These are phyloP conservation scores for Platanthera guangdongensis DNA, from an alignment of 106 monocot genomes.

Conservation along the genomic window DNA sequence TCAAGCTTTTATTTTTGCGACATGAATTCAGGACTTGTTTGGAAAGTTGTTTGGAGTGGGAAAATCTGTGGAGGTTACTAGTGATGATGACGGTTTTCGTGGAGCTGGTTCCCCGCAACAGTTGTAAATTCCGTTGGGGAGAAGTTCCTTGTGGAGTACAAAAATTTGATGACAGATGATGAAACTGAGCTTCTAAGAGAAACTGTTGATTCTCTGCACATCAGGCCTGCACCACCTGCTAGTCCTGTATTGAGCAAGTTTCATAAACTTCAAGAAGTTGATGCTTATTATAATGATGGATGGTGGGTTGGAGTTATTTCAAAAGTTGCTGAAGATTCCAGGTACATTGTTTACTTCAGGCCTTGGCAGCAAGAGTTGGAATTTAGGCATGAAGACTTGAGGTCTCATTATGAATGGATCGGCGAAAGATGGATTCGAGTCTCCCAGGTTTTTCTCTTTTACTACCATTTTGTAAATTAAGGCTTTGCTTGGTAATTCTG, in stretches of 20 bases:
- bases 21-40: conserved; percentile 17
- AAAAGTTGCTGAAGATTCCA: conserved; percentile 29
- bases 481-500: no score
- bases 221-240: conserved; percentile 51
- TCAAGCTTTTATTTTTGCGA: neutral
- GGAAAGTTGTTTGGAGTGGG: conserved; percentile 21
- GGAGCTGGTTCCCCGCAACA: conserved; percentile 69
- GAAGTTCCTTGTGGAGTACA: conserved; percentile 49
- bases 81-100: conserved; percentile 66
- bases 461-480: neutral
- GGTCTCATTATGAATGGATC: conserved; percentile 73
- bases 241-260: conserved; percentile 14
- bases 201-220: conserved; percentile 44
- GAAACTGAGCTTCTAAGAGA: conserved; percentile 42
- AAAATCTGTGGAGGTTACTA: conserved; percentile 52
- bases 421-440: conserved; percentile 49
- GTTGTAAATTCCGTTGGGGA: conserved; percentile 25
- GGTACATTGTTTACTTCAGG: conserved; percentile 73
- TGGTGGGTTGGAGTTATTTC: conserved; percentile 91
- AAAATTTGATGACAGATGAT: conserved; percentile 52
- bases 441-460: conserved; percentile 22
- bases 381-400: conserved; percentile 40
- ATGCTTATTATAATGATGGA: conserved; percentile 61
- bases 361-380: conserved; percentile 50
- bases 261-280: conserved; percentile 73